Evolutionary conservation across 805 yeast species (phyloP), one percentile per base, ranked within the genome.

Genomic region (Saccharomycopsis olivae): DNA sequence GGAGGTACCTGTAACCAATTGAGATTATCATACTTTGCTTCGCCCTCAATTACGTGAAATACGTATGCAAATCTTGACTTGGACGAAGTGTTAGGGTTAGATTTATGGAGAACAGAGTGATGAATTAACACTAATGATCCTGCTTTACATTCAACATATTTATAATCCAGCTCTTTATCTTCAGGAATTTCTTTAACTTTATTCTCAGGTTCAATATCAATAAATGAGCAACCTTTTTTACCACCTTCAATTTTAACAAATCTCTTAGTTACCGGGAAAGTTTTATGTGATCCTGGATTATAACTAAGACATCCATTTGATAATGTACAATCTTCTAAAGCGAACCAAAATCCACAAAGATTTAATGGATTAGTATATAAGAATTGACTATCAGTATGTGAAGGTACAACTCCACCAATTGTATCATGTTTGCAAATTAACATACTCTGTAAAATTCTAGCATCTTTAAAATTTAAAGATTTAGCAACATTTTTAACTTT

Each of bases 1-100:
- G 78, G 71, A 2, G 92, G 92, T 3, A 81, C 74, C 52, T 83
- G 94, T 27, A 82, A 64, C 92, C 94, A 83, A 53, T 82, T 82
- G 51, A 64, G 56, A 17, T 60, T 59, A 53, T 82, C 92, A 51
- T 80, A 83, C 19, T 66, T 55, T 10, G 71, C 61, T 2, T 46
- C 57, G 2, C 89, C 89, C 38, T 83, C 92, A 41, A 83, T 78
- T 33, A 78, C 68, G 53, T 83, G 94, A 58, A 83, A 83, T 0
- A 92, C 79, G 57, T 81, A 83, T 0, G 87, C 92, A 52, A 65
- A 80, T 47, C 94, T 65, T 8, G 85, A 75, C 41, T 62, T 64
- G 3, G 49, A 48, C 10, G 82, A 72, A 1, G 51, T 36, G 53
- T 83, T 83, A 39, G 62, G 61, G 48, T 74, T 83, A 3, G 86